Conservation (phyloP, 345 rosid genomes). For the Sonneratia caseolaris region DNA sequence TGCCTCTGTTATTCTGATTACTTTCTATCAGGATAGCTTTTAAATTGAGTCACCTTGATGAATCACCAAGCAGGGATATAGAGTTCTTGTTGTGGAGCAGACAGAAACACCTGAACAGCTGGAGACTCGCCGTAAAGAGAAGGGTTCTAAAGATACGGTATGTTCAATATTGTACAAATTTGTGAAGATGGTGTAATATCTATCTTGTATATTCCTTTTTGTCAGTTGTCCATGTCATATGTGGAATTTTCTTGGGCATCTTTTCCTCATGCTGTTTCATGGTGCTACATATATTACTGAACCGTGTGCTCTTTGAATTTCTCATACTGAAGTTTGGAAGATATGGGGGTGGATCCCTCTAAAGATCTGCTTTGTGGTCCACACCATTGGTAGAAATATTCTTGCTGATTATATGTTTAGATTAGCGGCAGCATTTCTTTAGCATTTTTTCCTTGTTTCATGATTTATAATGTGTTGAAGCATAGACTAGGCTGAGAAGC, state of each 20-base stretch:
- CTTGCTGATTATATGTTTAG: neutral
- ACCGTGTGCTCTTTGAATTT: neutral
- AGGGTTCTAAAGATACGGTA: conserved; percentile 92
- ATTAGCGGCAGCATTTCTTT: neutral
- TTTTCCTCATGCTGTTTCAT: neutral
- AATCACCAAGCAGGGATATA: conserved; percentile 73
- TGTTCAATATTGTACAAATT: neutral
- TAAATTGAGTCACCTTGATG: conserved; percentile 17
- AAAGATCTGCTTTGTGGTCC: neutral
- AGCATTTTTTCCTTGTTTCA: neutral
- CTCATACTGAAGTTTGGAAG: neutral
- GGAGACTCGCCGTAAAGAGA: conserved; percentile 80
- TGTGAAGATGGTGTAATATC: neutral
- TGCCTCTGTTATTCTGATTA: conserved; percentile 9
- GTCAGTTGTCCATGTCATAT: neutral
- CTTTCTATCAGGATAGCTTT: conserved; percentile 11
- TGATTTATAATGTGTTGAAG: neutral
- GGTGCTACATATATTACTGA: neutral
- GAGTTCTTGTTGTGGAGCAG: conserved; percentile 95
- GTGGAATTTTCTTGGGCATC: neutral
- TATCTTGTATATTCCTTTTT: neutral
- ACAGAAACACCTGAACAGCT: conserved; percentile 97
- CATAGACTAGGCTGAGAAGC: neutral
- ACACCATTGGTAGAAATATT: neutral
- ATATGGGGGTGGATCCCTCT: neutral